Conservation (phyloP, 1,284 basidiomycete genomes). For the Ceratobasidium papillatum region DNA sequence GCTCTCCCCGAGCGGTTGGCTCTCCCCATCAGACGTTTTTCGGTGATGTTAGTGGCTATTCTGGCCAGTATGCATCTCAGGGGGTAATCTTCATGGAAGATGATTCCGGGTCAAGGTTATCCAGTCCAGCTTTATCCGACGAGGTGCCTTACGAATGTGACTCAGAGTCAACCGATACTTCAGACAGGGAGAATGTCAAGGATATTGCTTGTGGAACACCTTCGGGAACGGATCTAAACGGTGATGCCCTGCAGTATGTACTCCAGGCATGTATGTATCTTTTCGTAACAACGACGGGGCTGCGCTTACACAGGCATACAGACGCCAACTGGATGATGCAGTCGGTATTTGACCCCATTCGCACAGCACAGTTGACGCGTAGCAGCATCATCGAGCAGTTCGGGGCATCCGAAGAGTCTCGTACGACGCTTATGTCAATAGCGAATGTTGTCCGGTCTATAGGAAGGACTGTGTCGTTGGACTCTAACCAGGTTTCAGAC, state of each 20-base stretch:
- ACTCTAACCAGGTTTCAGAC: constrained; percentile 19
- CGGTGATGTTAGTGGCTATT: neutral
- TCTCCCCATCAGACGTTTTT: neutral
- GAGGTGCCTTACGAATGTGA: constrained; percentile 21
- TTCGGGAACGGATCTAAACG: neutral
- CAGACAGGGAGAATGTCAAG: constrained; percentile 3
- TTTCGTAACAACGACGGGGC: neutral
- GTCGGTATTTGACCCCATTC: constrained; percentile 24
- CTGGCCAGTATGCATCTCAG: neutral
- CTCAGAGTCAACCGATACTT: constrained; percentile 26
- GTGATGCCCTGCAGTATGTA: constrained; percentile 10
- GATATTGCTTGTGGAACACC: neutral
- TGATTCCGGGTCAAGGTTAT: constrained; percentile 24
- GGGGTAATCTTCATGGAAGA: neutral
- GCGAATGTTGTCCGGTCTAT: neutral
- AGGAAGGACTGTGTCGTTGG: neutral
- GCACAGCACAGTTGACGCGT: constrained; percentile 2
- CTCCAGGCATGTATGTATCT: constrained; percentile 17
- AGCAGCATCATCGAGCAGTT: neutral
- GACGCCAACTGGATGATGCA: constrained; percentile 3
- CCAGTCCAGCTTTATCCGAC: constrained; percentile 30
- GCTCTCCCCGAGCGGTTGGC: neutral
- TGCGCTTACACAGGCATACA: neutral
- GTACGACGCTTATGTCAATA: neutral
- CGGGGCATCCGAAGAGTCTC: constrained; percentile 13